Evolutionary conservation across 139 green algal genomes (phyloP).

Genomic region (Haematococcus sp.): DNA sequence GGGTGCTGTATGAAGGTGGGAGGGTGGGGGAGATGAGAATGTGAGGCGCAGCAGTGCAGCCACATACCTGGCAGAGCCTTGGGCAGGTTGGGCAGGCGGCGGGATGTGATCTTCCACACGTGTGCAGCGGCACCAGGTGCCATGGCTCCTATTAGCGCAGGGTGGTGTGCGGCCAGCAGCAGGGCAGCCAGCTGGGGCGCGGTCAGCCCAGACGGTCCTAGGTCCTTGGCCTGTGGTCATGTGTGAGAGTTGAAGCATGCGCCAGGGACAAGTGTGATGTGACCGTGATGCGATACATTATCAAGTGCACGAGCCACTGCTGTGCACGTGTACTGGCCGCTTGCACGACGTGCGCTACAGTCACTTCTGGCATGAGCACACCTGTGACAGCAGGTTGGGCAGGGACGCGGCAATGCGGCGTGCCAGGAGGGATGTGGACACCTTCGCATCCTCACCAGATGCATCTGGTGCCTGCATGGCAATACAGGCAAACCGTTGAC

Average conservation of each 20-base stretch:
- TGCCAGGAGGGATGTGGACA: slow-evolving; percentile 13
- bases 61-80: slow-evolving; percentile 14
- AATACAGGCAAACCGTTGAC: background rate
- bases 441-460: slow-evolving; percentile 19
- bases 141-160: slow-evolving; percentile 35
- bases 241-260: background rate
- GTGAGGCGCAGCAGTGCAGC: no score
- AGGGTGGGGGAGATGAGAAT: background rate
- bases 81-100: slow-evolving; percentile 2
- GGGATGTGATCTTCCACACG: background rate
- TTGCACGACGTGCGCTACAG: no score
- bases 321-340: no score
- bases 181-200: slow-evolving; percentile 33
- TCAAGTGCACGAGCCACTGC: no score
- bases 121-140: slow-evolving; percentile 4
- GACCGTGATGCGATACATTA: background rate
- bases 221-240: background rate
- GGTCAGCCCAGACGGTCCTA: slow-evolving; percentile 5
- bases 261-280: background rate
- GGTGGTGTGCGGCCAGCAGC: slow-evolving; percentile 70
- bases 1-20: no score
- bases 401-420: slow-evolving; percentile 21
- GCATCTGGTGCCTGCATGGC: slow-evolving; percentile 17
- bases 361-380: background rate
- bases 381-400: background rate